Evolutionary conservation across 441 rosid species (phyloP), one percentile per base, ranked within the genome.

Genomic region (Omphalea diandra): DNA sequence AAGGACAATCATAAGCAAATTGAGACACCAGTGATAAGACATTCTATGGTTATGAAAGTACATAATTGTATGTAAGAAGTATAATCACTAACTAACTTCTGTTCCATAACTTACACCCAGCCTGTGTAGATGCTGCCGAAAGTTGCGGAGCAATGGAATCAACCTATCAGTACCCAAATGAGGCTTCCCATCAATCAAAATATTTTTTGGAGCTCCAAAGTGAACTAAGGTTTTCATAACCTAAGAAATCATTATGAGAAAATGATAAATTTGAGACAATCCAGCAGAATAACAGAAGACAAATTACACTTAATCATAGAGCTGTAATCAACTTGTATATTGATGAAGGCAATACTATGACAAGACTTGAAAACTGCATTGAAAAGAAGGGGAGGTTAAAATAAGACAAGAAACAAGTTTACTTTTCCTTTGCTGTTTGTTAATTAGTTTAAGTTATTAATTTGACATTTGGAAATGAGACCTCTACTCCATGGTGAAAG

Each of bases 141-240:
- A 90, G 73, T 91, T 88, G 62, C 86, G 90, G 36, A 94, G 91
- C 65, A 94, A 72, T 0, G 99, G 99, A 79, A 94, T 68, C 83
- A 90, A 75, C 80, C 81, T 82, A 84, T 94, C 97, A 2, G 97
- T 94, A 84, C 97, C 97, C 78, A 94, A 67, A 88, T 94, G 99
- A 71, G 97, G 97, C 87, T 94, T 94, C 73, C 99, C 99, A 80
- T 91, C 83, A 63, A 91, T 77, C 76, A 94, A 77, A 60, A 91
- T 91, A 56, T 67, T 85, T 82, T 81, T 67, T 12, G 97, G 97
- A 69, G 97, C 99, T 20, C 99, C 97, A 87, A 94, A 94, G 53
- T 82, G 90, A 76, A 91, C 97, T 76, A 94, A 81, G 22, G 97
- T 90, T 59, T 90, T 90, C 96, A 91, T 83, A 69, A 90, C 93